Evolutionary conservation across 2,329 filamentous ascomycete species (phyloP).

Genomic region (Trichoderma lentiforme): DNA sequence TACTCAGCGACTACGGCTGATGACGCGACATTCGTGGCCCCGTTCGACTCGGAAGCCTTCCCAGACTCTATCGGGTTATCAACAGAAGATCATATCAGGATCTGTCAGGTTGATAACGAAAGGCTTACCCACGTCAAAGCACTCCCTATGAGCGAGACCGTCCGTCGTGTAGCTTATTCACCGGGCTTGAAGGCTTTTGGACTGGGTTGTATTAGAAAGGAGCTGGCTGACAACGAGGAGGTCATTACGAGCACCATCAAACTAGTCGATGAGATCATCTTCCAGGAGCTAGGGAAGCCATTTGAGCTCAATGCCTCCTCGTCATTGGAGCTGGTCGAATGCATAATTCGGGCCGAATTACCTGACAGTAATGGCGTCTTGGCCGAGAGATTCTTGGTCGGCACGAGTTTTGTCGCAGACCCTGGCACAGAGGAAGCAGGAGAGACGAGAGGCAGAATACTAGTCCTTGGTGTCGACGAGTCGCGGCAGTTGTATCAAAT

Average conservation of each 20-base stretch:
- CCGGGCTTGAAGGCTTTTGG: slow-evolving; percentile 76
- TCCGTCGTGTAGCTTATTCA: slow-evolving; percentile 84
- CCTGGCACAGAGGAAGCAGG: slow-evolving; percentile 49
- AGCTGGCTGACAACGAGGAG: slow-evolving; percentile 69
- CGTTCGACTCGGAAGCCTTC: slow-evolving; percentile 78
- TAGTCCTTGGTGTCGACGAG: slow-evolving; percentile 79
- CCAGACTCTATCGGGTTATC: slow-evolving; percentile 79
- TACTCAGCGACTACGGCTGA: slow-evolving; percentile 94
- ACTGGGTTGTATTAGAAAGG: slow-evolving; percentile 77
- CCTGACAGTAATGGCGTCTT: slow-evolving; percentile 52
- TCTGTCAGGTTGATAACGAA: slow-evolving; percentile 78
- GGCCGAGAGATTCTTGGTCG: slow-evolving; percentile 83
- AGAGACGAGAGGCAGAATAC: slow-evolving; percentile 65
- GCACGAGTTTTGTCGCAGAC: slow-evolving; percentile 74
- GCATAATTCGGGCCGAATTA: slow-evolving; percentile 74
- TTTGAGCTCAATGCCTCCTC: slow-evolving; percentile 54
- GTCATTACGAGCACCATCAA: slow-evolving; percentile 76
- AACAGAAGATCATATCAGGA: slow-evolving; percentile 70
- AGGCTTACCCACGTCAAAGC: slow-evolving; percentile 85
- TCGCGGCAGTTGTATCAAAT: slow-evolving; percentile 72
- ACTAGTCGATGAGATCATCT: slow-evolving; percentile 86
- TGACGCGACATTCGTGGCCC: slow-evolving; percentile 74
- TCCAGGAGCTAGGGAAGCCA: slow-evolving; percentile 69
- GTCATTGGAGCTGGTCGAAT: slow-evolving; percentile 73
- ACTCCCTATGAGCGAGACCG: slow-evolving; percentile 74